A percentile compares a stretch with the other conserved stretches of the same genome.
phyloP scores from a whole-genome alignment of 2,329 filamentous ascomycete genomes.

The Aureobasidium sp. region DNA sequence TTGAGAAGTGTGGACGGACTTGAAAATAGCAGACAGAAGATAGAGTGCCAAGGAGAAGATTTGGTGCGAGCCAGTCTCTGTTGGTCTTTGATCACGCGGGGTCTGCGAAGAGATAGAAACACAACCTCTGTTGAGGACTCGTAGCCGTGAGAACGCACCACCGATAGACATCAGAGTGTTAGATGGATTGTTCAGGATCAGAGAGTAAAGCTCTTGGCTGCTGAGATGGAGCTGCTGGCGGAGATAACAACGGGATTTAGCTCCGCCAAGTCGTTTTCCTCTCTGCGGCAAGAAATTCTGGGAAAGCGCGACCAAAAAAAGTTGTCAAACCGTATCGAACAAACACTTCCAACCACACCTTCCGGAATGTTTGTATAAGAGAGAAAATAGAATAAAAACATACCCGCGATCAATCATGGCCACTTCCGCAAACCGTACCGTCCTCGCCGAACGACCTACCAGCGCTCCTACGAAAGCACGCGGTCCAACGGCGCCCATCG shows the following conservation, averaged over 20 bases:
- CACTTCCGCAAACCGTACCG: not conserved
- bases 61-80: too few species aligned
- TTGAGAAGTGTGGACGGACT: too few species aligned
- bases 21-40: too few species aligned
- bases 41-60: too few species aligned
- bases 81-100: too few species aligned
- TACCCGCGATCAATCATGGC: not conserved
- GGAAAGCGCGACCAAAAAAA: slow-evolving; percentile 13
- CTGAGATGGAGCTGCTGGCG: too few species aligned
- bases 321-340: not conserved
- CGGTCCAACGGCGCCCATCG: slow-evolving; percentile 31
- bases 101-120: too few species aligned
- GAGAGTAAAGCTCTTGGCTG: too few species aligned
- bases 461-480: slow-evolving; percentile 9
- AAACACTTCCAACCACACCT: not conserved
- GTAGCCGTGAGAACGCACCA: too few species aligned
- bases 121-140: too few species aligned
- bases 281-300: slow-evolving; percentile 11
- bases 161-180: not conserved
- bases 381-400: not conserved
- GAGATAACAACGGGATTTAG: not conserved
- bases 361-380: slow-evolving; percentile 7
- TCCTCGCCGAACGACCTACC: slow-evolving; percentile 11
- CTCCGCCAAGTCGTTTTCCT: slow-evolving; percentile 2
- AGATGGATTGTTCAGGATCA: not conserved